A percentile compares a stretch with the other conserved stretches of the same genome.
Evolutionary conservation across 1,139 yeast genomes (phyloP).

Genomic region (Zygoascus meyerae): DNA sequence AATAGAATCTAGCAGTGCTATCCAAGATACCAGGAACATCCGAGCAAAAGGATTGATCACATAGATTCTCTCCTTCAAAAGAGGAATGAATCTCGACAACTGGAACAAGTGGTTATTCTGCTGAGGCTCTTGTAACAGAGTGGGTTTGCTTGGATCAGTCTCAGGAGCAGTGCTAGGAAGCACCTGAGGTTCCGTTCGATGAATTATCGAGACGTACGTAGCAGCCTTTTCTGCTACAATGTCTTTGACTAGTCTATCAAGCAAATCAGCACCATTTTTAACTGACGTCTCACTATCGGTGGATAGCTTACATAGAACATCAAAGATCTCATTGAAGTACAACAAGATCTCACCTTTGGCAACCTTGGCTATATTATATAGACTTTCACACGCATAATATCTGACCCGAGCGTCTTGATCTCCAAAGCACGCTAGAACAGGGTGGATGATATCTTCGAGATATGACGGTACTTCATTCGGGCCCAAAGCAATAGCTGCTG

Average conservation of each 20-base stretch:
- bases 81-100: constrained; percentile 81
- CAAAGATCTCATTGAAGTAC: constrained; percentile 92
- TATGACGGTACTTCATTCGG: constrained; percentile 64
- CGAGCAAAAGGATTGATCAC: constrained; percentile 91
- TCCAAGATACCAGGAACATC: constrained; percentile 89
- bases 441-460: constrained; percentile 81
- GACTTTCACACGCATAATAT: constrained; percentile 93
- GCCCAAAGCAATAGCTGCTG: constrained; percentile 73
- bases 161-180: constrained; percentile 13
- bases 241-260: constrained; percentile 87
- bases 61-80: constrained; percentile 83
- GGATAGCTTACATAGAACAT: constrained; percentile 78
- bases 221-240: constrained; percentile 95
- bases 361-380: constrained; percentile 93
- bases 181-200: constrained; percentile 12
- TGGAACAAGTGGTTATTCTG: constrained; percentile 68
- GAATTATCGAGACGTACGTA: constrained; percentile 76
- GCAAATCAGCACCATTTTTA: constrained; percentile 90
- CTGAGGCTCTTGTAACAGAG: constrained; percentile 40
- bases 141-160: constrained; percentile 25
- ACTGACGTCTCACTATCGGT: constrained; percentile 92
- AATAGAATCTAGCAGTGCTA: constrained; percentile 80
- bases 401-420: constrained; percentile 96
- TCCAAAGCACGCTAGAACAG: constrained; percentile 91
- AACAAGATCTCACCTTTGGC: constrained; percentile 91